Evolutionary conservation across 306 rosid species (phyloP), one percentile per base, ranked within the genome.

Genomic region (Gleditsia sinensis): DNA sequence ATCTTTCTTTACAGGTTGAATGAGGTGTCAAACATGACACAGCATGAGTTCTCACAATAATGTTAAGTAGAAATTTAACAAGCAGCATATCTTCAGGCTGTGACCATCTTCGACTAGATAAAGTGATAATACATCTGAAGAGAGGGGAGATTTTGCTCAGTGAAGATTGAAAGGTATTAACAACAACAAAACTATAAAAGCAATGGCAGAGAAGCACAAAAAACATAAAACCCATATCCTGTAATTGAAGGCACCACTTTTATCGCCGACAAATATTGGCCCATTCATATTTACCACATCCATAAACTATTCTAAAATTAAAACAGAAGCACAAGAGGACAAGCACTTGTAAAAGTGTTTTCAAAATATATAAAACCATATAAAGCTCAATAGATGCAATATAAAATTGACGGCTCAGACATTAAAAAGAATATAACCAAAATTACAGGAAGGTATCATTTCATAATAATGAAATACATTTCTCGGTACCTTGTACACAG

Each of bases 11-110:
- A 69, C 69, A 66, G 45, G 67, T 54, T 11, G 85, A 77, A 54
- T 10, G 65, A 48, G 78, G 53, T 6, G 60, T 84, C 78, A 78
- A 30, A 71, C 79, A 75, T 54, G 84, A 59, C 69, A 78, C 81
- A 2, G 81, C 70, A 62, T 89, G 90, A 72, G 84, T 82, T 74
- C 73, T 77, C 56, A 70, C 64, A 73, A 94, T 87, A 71, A 92
- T 72, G n/a, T 85, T 79, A 51, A 94, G 83, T 34, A 91, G 89
- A 77, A 94, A 88, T 84, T 83, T 83, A 64, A 90, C 87, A 59
- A 91, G 72, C 63, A 80, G 80, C 71, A 76, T 43, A 76, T 90
- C 91, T 80, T 88, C 91, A 17, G 88, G 68, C 11, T 76, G 76
- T 25, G 80, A 80, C 67, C 77, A 77, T 75, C 90, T 88, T 68